Evolutionary conservation across 2,329 filamentous ascomycete species (phyloP), one percentile per base, ranked within the genome.

Genomic region (Berkeleyomyces rouxiae): DNA sequence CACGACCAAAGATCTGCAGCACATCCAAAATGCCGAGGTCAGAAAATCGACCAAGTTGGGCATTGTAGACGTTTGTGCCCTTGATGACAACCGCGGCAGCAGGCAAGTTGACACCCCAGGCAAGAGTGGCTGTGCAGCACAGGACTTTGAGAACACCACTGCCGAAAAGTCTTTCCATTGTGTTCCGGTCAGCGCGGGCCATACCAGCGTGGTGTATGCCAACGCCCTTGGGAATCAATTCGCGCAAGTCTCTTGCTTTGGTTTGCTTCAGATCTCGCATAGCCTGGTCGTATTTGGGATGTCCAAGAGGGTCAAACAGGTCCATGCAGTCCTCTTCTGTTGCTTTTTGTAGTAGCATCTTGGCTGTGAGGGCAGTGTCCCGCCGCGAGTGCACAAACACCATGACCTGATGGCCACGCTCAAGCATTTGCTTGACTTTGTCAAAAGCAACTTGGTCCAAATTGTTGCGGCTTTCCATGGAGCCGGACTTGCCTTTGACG

Each of bases 61-160:
- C 86, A 71, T 91, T 97, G 74, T 99, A 99, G 0, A 99, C 82
- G 70, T 97, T 92, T 0, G 93, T 99, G 13, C 93, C 93, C 72
- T 99, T 99, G 79, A 99, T 99, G 61, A 99, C 82, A 59, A 99
- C 93, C 0, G 93, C 95, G 0, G 93, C 93, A 42, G 93, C 93
- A 0, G 93, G 93, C 73, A 99, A 82, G 73, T 99, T 99, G 71
- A 99, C 92, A 84, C 93, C 93, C 93, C 93, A 99, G 0, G 93
- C 93, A 36, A 99, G 79, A 0, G 93, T 99, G 9, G 93, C 93
- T 2, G 93, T 99, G 83, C 95, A 99, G 78, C 92, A 97, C 31
- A 99, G 85, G 0, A 99, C 91, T 72, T 93, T 96, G 68, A 97
- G 82, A n/a, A 97, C 86, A 36, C 93, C 95, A 67, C 95, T 87